These are phyloP conservation scores for Zygoascus meyerae DNA, from an alignment of 1,139 yeast species.

Conservation along the genomic window DNA sequence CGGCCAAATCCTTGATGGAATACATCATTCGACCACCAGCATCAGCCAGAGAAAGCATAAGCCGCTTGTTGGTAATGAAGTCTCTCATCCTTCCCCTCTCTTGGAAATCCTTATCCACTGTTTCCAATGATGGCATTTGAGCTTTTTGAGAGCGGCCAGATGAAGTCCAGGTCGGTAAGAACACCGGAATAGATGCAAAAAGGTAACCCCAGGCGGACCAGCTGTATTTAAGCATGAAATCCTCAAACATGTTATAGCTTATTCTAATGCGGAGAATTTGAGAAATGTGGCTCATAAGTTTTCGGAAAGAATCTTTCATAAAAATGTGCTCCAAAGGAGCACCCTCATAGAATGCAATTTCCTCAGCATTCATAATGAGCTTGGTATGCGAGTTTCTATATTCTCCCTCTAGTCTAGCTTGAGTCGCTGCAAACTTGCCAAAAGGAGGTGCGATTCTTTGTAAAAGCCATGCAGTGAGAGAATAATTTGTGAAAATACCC, in stretches of 20 bases:
- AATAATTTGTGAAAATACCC: slow-evolving; percentile 78
- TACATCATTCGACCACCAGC: slow-evolving; percentile 97
- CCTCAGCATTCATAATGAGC: slow-evolving; percentile 84
- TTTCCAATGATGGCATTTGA: slow-evolving; percentile 13
- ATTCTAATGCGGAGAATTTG: slow-evolving; percentile 43
- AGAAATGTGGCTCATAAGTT: slow-evolving; percentile 49
- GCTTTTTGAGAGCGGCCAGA: slow-evolving; percentile 1
- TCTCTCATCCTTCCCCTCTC: slow-evolving; percentile 59
- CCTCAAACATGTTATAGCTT: slow-evolving; percentile 71
- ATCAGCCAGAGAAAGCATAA: slow-evolving; percentile 87
- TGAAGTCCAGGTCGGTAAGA: slow-evolving; percentile 39
- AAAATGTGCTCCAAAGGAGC: slow-evolving; percentile 72
- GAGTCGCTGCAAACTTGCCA: slow-evolving; percentile 68
- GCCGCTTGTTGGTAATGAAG: slow-evolving; percentile 82
- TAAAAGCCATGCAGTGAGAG: slow-evolving; percentile 69
- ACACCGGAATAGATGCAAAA: slow-evolving; percentile 83
- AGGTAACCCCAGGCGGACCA: slow-evolving; percentile 95
- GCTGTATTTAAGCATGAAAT: slow-evolving; percentile 79
- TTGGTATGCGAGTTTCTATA: slow-evolving; percentile 84
- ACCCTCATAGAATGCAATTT: slow-evolving; percentile 91
- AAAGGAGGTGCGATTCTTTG: slow-evolving; percentile 77
- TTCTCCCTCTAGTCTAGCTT: slow-evolving; percentile 76
- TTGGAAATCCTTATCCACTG: slow-evolving; percentile 23
- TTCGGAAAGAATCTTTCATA: slow-evolving; percentile 52
- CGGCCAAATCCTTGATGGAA: slow-evolving; percentile 88